Base-by-base conservation (phyloP, 2,329 filamentous ascomycete genomes). In the Phaeosphaeria sp. region DNA sequence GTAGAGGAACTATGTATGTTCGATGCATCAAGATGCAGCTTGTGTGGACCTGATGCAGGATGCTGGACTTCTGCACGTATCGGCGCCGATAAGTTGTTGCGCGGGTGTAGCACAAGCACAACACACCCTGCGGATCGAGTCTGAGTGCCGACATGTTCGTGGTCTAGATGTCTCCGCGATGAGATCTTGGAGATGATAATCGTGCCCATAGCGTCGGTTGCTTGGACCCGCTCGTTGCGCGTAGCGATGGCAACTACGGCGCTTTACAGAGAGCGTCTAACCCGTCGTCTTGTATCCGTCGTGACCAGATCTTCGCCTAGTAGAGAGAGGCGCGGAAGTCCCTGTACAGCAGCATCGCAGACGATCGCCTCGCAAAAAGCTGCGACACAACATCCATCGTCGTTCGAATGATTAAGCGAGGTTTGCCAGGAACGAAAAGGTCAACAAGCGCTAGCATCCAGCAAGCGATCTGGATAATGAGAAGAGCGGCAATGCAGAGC, bases 401-500 rank as follows among this genome's bases (percentile, higher is more conserved):
- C 3, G 62, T 63, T 39, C 69, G 68, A 17, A 68, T 51, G 17
- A 74, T 23, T 6, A 60, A 60, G 17, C 63, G 64, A 0, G 72
- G 69, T 21, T 69, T 72, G 2, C 72, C 72, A 0, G 73, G 72
- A 41, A 63, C 65, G 47, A 72, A 60, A 1, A 77, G 62, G 46
- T 75, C 71, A 50, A 73, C 66, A 0, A 77, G 60, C 1, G 69
- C 71, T 1, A 75, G 55, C 41, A 63, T 50, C 73, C 73, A 77
- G 63, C 68, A 72, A 13, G 66, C 63, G 20, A 68, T 56, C 58
- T 77, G 72, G 36, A 75, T 56, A 20, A 66, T 49, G 42, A 75
- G 67, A 11, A 77, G 69, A 43, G 74, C 56, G 39, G 63, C 59
- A 53, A 77, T 68, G 64, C 64, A 68, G 46, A 65, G 27, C 46